A percentile compares a stretch with the other conserved stretches of the same genome.
Evolutionary conservation across 2,329 filamentous ascomycete genomes (phyloP).

Genomic region (Sporothrix mexicana): DNA sequence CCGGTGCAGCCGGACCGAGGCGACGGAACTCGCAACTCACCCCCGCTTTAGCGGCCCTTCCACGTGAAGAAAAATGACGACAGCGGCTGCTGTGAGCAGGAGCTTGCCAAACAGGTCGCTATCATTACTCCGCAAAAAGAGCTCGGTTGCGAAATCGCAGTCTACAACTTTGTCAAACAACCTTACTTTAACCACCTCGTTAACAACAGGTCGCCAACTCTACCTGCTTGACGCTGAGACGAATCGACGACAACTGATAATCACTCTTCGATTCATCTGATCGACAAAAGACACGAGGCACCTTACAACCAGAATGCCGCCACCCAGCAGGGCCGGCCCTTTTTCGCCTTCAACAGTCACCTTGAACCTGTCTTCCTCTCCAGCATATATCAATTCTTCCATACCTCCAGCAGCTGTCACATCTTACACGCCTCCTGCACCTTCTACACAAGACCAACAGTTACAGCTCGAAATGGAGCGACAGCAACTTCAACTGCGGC

Average conservation of each 20-base stretch:
- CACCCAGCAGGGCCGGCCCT: background rate
- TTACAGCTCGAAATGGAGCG: conserved; percentile 31
- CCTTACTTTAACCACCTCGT: background rate
- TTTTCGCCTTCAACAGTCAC: too few relatives aligned
- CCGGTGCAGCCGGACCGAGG: conserved; percentile 25
- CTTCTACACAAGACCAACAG: conserved; percentile 40
- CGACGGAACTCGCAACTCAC: conserved; percentile 26
- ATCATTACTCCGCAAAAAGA: background rate
- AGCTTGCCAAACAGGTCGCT: background rate
- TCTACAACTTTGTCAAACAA: background rate
- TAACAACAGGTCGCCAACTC: background rate
- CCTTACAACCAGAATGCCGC: background rate
- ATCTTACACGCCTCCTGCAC: background rate
- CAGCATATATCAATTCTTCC: background rate
- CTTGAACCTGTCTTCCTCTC: too few relatives aligned
- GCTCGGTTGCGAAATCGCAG: conserved; percentile 3
- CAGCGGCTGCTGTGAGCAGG: conserved; percentile 1
- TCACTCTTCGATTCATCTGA: too few relatives aligned
- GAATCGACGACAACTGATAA: too few relatives aligned
- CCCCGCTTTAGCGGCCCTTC: conserved; percentile 14
- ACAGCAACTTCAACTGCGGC: background rate
- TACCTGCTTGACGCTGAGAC: too few relatives aligned
- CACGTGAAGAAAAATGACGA: conserved; percentile 37
- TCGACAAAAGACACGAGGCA: too few relatives aligned
- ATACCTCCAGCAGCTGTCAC: background rate